These are phyloP conservation scores for Leccinum fibrillosum DNA, from an alignment of 768 basidiomycete species.

Conservation along the genomic window DNA sequence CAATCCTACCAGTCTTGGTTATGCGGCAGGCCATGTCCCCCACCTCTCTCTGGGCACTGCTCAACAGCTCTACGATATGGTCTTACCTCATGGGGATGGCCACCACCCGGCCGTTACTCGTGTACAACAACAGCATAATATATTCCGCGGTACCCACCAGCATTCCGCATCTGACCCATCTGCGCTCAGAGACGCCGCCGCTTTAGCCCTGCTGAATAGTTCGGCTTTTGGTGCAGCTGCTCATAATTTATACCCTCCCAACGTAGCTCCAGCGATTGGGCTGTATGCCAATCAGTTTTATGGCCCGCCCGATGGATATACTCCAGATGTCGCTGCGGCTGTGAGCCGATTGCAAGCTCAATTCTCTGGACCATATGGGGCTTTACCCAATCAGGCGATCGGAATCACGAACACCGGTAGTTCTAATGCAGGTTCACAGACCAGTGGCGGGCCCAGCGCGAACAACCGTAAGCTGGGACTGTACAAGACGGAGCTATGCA, in stretches of 20 bases:
- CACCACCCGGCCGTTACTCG: slow-evolving; percentile 67
- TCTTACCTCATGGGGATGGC: slow-evolving; percentile 49
- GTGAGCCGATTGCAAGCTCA: slow-evolving; percentile 59
- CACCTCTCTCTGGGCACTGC: slow-evolving; percentile 71
- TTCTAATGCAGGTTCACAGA: slow-evolving; percentile 26
- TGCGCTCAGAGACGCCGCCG: slow-evolving; percentile 64
- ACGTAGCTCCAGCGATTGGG: slow-evolving; percentile 45
- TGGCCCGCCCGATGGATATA: slow-evolving; percentile 54
- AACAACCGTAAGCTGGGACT: slow-evolving; percentile 89
- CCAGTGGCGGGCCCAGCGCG: slow-evolving; percentile 70
- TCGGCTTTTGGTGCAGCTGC: slow-evolving; percentile 49
- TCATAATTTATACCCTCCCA: slow-evolving; percentile 51
- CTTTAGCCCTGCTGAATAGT: slow-evolving; percentile 59
- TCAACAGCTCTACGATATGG: slow-evolving; percentile 81
- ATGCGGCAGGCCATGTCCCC: slow-evolving; percentile 53
- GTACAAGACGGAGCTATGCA: slow-evolving; percentile 88
- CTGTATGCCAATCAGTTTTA: slow-evolving; percentile 75
- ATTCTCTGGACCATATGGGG: slow-evolving; percentile 53
- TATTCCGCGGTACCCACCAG: slow-evolving; percentile 72
- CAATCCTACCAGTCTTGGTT: slow-evolving; percentile 52
- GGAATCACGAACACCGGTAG: slow-evolving; percentile 41
- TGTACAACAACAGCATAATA: slow-evolving; percentile 75
- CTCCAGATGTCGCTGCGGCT: slow-evolving; percentile 53
- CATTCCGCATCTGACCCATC: slow-evolving; percentile 84
- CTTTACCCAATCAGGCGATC: slow-evolving; percentile 42